Base-by-base conservation (phyloP, 2,329 filamentous ascomycete species). In the Cercospora berteroae region DNA sequence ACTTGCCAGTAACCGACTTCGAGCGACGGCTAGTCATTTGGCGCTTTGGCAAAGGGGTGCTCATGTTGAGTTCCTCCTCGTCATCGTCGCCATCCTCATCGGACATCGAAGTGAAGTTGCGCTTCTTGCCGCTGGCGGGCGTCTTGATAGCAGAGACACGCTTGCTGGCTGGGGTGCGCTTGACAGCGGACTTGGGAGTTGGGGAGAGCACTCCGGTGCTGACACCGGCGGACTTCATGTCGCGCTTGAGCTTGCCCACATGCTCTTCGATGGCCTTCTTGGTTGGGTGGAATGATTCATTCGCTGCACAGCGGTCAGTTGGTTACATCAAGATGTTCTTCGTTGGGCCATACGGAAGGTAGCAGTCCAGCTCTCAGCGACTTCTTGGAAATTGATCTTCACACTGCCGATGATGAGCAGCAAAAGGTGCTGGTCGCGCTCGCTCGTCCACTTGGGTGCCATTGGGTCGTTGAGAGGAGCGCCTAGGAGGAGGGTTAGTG, bases 71-170 rank as follows among this genome's bases (percentile, higher is more conserved):
- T 16, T 18, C 65, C 39, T 66, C 62, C 16, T 73, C 74, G n/a
- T 66, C 70, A 12, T 73, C 73, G 2, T 69, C 66, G 64, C 74
- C 72, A 44, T 76, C 73, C 23, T 74, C 73, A 9, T 74, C 73
- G 36, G 66, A 70, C 71, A 73, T 73, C 27, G 59, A 29, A 23
- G 29, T 29, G 6, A 52, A 59, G 8, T 52, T 56, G 25, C 72
- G 68, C 44, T 72, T 70, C 7, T 55, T 60, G n/a, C 68, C 69
- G 33, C 65, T 67, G 31, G 63, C 59, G 4, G 65, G 64, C 8
- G 70, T 71, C 42, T 70, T 69, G 16, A 66, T 36, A 3, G 64
- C 48, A 8, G 58, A 63, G 16, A 63, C 57, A 42, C 71, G 68
- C 20, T 62, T 58, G 18, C 61, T 67, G 5, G 27, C 12, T 33